Evolutionary conservation across 1,284 basidiomycete species (phyloP), one percentile per base, ranked within the genome.

Genomic region (Malassezia nana): DNA sequence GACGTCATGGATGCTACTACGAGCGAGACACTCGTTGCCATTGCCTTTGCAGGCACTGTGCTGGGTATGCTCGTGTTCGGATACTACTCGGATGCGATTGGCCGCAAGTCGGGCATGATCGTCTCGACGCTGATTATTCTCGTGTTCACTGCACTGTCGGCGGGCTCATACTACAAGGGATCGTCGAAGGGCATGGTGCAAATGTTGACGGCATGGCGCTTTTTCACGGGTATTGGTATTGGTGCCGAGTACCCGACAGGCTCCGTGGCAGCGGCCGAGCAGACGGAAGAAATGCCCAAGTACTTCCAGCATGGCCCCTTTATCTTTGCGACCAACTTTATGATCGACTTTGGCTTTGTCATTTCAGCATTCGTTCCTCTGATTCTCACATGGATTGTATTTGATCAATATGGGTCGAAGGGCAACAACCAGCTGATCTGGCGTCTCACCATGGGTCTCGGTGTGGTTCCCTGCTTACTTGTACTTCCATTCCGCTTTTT

Each of bases 201-300:
- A 31, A 89, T 89, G 79, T 80, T 89, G n/a, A 81, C 79, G 46
- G 86, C 84, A 5, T 89, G 85, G 76, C 84, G 73, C 18, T 75
- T 75, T 57, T 62, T 75, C 38, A 60, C 61, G 6, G 73, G 73
- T 43, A 70, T 75, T 39, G 69, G 60, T 15, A 73, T 89, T 8
- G 89, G 89, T 24, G 88, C 88, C 10, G 87, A 91, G 73, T 92
- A 94, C 63, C 89, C 89, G 6, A 86, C 84, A 57, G 90, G 89
- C 6, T 86, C 84, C 3, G 89, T 94, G n/a, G 87, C 89, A 22
- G 85, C 85, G 2, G 85, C 86, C 1, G 90, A 94, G 71, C 86
- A 88, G 69, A 87, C 88, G 0, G 90, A 92, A 74, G 82, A 80
- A 3, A 83, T 92, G 65, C 79, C 76, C 61, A 88, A 86, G 76